Percentiles rank a stretch among this genome's conserved stretches.
These are phyloP conservation scores for Tagetes erecta DNA, from an alignment of 129 eudicot species.

Conservation along the genomic window DNA sequence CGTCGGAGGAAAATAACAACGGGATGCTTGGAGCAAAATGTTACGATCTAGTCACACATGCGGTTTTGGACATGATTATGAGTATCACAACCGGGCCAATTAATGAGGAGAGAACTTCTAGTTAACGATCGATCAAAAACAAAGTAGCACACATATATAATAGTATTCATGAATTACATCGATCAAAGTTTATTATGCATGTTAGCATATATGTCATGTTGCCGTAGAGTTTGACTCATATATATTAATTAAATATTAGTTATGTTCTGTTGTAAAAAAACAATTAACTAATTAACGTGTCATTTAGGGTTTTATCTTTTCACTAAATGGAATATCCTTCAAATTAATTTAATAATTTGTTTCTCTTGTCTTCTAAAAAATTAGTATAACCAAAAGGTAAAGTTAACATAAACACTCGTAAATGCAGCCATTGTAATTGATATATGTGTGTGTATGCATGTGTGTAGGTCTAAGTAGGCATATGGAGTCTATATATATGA, in stretches of 20 bases:
- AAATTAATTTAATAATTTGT: not conserved
- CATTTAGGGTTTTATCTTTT: not conserved
- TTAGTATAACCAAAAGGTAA: slow-evolving; percentile 9
- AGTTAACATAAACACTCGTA: slow-evolving; percentile 21
- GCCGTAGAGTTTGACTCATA: not conserved
- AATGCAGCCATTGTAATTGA: slow-evolving; percentile 25
- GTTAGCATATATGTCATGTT: not conserved
- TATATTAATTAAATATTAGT: not conserved
- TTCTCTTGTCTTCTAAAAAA: not conserved
- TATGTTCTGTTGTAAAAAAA: not conserved
- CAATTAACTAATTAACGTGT: not conserved
- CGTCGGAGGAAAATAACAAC: too few species aligned
- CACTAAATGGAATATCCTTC: not conserved
- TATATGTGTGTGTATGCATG: not conserved
- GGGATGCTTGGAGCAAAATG: too few species aligned
- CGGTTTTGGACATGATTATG: too few species aligned
- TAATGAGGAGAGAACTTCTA: too few species aligned
- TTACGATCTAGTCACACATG: too few species aligned
- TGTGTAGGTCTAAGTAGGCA: slow-evolving; percentile 12
- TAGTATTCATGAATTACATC: not conserved
- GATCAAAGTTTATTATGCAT: not conserved
- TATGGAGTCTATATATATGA: slow-evolving; percentile 32
- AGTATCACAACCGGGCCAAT: too few species aligned
- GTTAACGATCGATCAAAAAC: too few species aligned
- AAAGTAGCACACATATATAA: not conserved